Percentiles rank a stretch among this genome's conserved stretches.
Conservation (phyloP, 225 moss, liverwort and hornwort genomes). For the Takakia lepidozioides region DNA sequence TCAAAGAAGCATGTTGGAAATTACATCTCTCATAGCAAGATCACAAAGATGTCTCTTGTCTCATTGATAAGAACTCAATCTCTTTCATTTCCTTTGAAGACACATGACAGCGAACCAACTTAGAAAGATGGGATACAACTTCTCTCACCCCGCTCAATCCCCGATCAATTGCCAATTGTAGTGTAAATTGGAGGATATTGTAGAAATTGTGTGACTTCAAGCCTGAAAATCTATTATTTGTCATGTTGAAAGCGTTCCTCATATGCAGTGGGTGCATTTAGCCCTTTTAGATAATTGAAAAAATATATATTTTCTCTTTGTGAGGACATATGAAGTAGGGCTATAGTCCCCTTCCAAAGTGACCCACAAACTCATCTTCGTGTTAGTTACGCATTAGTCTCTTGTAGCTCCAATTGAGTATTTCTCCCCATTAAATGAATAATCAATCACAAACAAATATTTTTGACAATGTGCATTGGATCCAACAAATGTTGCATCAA, state of each 20-base stretch:
- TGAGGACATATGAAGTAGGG: background rate
- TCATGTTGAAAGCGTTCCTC: background rate
- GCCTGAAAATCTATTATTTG: background rate
- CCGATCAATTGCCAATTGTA: no score
- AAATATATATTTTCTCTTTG: background rate
- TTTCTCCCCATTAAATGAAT: background rate
- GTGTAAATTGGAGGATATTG: background rate
- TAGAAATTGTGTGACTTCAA: background rate
- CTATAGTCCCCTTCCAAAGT: background rate
- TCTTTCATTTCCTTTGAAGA: no score
- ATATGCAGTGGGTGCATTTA: background rate
- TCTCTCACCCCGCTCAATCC: no score
- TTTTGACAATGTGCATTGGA: background rate
- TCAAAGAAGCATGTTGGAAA: no score
- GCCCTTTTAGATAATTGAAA: background rate
- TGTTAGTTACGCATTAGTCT: background rate
- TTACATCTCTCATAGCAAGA: no score
- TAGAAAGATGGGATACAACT: no score
- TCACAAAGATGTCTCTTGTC: no score
- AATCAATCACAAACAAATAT: background rate
- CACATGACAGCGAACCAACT: no score
- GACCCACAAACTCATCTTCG: background rate
- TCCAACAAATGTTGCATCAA: background rate
- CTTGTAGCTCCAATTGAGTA: background rate
- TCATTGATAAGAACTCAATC: no score